Evolutionary conservation across 202 grass and related monocot species (phyloP).

Genomic region (Carex arenaria): DNA sequence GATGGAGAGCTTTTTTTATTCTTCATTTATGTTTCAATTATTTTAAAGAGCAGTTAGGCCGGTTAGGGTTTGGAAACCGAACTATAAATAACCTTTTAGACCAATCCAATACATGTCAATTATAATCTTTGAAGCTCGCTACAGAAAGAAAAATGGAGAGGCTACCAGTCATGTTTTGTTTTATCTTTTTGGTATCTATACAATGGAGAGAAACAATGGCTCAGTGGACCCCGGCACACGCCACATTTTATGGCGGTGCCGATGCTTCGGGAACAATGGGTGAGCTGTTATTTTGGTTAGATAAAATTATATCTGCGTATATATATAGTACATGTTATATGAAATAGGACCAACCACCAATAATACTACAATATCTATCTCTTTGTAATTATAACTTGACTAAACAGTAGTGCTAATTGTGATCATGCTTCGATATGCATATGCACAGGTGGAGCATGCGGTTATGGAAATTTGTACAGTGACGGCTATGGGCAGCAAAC

Average conservation of each 20-base stretch:
- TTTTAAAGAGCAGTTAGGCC: not conserved
- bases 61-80: not conserved
- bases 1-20: not conserved
- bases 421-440: not conserved
- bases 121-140: not conserved
- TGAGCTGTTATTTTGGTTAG: not conserved
- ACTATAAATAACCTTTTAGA: conserved; percentile 7
- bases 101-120: not conserved
- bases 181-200: not conserved
- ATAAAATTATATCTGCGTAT: not conserved
- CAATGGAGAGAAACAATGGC: not conserved
- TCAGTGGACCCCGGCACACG: conserved; percentile 23
- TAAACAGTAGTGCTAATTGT: not conserved
- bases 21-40: not conserved
- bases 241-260: conserved; percentile 55
- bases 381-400: not conserved
- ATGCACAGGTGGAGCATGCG: conserved; percentile 40
- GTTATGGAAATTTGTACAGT: conserved; percentile 59
- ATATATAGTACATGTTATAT: not conserved
- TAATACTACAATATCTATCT: no score
- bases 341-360: no score
- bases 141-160: conserved; percentile 11
- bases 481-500: conserved; percentile 45
- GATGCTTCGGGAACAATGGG: conserved; percentile 67
- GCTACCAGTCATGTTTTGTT: not conserved